These are phyloP conservation scores for Rhamnella rubrinervis DNA, from an alignment of 331 rosid species.

Conservation along the genomic window DNA sequence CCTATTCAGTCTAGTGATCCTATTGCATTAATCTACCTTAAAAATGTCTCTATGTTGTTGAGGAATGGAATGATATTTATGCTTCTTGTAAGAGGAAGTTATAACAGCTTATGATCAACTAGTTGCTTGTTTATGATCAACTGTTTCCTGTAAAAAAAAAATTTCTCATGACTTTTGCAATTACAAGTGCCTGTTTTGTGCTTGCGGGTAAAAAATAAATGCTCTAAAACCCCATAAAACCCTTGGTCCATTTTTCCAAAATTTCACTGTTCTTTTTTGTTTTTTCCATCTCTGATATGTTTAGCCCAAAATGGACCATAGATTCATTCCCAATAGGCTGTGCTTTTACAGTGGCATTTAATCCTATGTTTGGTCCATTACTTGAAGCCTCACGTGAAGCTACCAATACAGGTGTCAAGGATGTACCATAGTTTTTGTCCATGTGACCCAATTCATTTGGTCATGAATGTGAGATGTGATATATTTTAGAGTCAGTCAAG, in stretches of 20 bases:
- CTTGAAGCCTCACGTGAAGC: conserved; percentile 99
- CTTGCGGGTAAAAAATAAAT: too few relatives aligned
- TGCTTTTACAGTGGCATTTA: conserved; percentile 96
- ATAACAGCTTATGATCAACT: not conserved
- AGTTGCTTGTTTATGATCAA: not conserved
- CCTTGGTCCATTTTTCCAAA: too few relatives aligned
- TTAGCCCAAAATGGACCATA: too few relatives aligned
- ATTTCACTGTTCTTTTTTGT: too few relatives aligned
- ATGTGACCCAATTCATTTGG: not conserved
- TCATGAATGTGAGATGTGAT: not conserved
- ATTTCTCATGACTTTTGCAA: not conserved
- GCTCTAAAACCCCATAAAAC: too few relatives aligned
- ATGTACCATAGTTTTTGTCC: conserved; percentile 22
- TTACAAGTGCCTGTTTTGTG: not conserved
- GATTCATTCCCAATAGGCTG: conserved; percentile 42
- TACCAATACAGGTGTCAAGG: conserved; percentile 92
- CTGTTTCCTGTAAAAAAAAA: not conserved
- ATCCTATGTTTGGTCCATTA: conserved; percentile 83
- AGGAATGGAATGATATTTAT: not conserved
- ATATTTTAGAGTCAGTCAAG: not conserved
- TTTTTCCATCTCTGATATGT: too few relatives aligned
- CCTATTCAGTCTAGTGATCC: not conserved
- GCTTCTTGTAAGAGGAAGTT: not conserved
- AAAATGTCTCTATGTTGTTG: not conserved
- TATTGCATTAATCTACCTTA: not conserved